Evolutionary conservation across 371 early-diverging fungal genomes (phyloP).

Genomic region (Chytridium lagenaria): DNA sequence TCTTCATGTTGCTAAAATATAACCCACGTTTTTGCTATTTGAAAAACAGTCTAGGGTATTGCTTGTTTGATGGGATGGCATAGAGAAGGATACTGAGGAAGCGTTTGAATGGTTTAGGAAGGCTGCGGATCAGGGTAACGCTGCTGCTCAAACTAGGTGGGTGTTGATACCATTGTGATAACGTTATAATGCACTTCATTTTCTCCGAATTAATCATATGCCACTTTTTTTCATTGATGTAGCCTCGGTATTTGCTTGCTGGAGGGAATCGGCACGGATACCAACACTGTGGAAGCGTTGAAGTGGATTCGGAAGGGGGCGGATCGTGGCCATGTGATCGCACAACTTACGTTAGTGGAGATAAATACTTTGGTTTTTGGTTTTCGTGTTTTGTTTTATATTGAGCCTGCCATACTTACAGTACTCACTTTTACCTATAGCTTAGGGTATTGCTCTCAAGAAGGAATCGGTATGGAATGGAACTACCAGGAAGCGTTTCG

Average conservation of each 20-base stretch:
- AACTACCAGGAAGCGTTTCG: neutral
- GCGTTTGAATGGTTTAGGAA: conserved; percentile 43
- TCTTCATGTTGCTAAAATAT: too few species aligned
- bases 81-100: conserved; percentile 12
- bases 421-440: neutral
- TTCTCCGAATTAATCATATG: too few species aligned
- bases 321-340: conserved; percentile 52
- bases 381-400: too few species aligned
- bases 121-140: conserved; percentile 36
- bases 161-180: too few species aligned
- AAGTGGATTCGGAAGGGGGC: conserved; percentile 68
- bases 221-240: too few species aligned
- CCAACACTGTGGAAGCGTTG: conserved; percentile 63
- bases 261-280: conserved; percentile 61
- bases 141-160: conserved; percentile 33
- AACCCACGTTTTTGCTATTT: neutral
- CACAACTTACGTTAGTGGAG: conserved; percentile 2
- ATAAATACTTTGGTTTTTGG: neutral
- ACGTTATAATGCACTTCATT: too few species aligned
- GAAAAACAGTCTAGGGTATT: conserved; percentile 32
- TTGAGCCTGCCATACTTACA: too few species aligned
- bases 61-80: conserved; percentile 33
- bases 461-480: conserved; percentile 21
- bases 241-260: conserved; percentile 39
- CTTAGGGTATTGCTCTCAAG: conserved; percentile 27